Conservation (phyloP, 2,329 filamentous ascomycete genomes). For the Hyphodiscus sp. region DNA sequence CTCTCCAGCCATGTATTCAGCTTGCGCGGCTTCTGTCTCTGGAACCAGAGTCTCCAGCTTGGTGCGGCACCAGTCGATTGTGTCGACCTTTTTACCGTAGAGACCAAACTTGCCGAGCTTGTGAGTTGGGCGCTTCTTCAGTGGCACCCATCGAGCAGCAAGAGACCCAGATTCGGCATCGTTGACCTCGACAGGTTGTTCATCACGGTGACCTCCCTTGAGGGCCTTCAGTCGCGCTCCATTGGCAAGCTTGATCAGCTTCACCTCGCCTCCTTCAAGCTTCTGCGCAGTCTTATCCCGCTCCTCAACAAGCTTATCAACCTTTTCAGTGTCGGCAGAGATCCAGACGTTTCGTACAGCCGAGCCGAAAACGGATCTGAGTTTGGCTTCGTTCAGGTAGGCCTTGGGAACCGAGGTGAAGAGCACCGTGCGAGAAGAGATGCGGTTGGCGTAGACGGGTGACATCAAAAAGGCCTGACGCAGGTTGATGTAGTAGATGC, state of each 20-base stretch:
- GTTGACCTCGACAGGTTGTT: constrained; percentile 39
- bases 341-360: constrained; percentile 83
- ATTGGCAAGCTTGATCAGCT: constrained; percentile 75
- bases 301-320: constrained; percentile 76
- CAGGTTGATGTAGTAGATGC: constrained; percentile 86
- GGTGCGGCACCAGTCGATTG: constrained; percentile 79
- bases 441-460: constrained; percentile 73
- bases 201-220: constrained; percentile 45
- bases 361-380: constrained; percentile 75
- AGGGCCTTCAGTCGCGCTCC: constrained; percentile 59
- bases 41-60: constrained; percentile 72
- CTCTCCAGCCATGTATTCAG: constrained; percentile 57
- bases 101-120: constrained; percentile 60
- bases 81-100: constrained; percentile 85
- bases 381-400: constrained; percentile 69
- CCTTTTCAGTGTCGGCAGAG: constrained; percentile 65
- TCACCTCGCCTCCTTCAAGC: constrained; percentile 80
- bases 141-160: constrained; percentile 67
- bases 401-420: constrained; percentile 76
- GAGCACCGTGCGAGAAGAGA: constrained; percentile 86
- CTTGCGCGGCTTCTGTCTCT: constrained; percentile 62
- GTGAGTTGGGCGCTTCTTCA: constrained; percentile 71
- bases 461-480: constrained; percentile 88
- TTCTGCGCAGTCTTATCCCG: constrained; percentile 74
- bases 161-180: constrained; percentile 64